Evolutionary conservation across 176 grass and related monocot genomes (phyloP).

Genomic region (Carex pumila): DNA sequence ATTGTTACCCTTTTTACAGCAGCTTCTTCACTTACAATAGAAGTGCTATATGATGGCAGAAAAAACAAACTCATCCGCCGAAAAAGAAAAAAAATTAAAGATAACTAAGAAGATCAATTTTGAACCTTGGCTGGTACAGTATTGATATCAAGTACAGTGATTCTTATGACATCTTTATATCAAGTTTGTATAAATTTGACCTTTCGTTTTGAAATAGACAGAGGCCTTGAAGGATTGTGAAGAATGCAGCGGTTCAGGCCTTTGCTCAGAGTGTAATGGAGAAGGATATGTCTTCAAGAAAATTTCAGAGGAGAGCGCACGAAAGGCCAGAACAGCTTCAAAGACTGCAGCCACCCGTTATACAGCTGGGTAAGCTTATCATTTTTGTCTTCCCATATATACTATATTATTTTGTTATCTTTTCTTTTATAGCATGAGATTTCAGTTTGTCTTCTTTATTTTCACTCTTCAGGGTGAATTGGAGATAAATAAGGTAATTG

Average conservation of each 20-base stretch:
- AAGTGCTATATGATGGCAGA: not conserved
- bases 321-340: constrained; percentile 37
- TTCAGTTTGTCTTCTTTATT: not conserved
- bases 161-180: not conserved
- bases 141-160: not conserved
- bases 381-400: not conserved
- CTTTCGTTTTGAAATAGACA: not conserved
- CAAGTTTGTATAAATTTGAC: not conserved
- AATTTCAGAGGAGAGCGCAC: constrained; percentile 23
- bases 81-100: not conserved
- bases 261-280: constrained; percentile 40
- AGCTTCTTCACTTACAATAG: not conserved
- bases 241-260: constrained; percentile 37
- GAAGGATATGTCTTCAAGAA: constrained; percentile 50
- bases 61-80: not conserved
- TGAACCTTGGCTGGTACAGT: not conserved
- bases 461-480: not conserved
- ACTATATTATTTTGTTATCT: not conserved
- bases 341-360: constrained; percentile 41
- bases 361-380: constrained; percentile 18
- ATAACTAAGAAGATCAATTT: not conserved
- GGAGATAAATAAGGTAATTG: not conserved
- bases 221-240: constrained; percentile 10
- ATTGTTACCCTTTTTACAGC: not conserved
- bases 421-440: not conserved